phyloP scores from a whole-genome alignment of 1,284 basidiomycete genomes.

The Taiwanofungus camphoratus region DNA sequence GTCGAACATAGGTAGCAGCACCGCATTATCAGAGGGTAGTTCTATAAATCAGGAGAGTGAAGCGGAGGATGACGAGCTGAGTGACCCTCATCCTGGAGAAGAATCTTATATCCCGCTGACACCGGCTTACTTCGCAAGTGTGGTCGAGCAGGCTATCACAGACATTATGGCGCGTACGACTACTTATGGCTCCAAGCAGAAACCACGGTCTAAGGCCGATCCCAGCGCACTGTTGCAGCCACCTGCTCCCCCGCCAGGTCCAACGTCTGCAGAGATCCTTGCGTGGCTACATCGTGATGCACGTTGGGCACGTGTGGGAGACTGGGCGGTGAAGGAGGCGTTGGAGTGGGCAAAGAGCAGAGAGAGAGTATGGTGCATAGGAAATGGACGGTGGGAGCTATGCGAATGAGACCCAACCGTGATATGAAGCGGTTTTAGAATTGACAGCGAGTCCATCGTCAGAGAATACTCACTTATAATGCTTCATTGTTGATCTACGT shows the following conservation, averaged over 20 bases:
- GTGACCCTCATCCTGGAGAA: conserved; percentile 54
- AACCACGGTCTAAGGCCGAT: conserved; percentile 5
- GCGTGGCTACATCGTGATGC: conserved; percentile 45
- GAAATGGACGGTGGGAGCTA: conserved; percentile 34
- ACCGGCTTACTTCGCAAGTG: conserved; percentile 38
- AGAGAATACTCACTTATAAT: no score
- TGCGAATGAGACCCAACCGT: no score
- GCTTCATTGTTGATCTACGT: no score
- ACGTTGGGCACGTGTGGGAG: conserved; percentile 55
- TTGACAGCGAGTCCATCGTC: no score
- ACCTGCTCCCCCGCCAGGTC: conserved; percentile 27
- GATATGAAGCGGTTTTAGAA: no score
- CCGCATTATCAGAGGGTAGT: conserved; percentile 23
- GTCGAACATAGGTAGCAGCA: conserved; percentile 24
- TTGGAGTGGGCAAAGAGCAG: conserved; percentile 40
- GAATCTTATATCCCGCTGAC: conserved; percentile 62
- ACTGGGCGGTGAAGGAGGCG: conserved; percentile 58
- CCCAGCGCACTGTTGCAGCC: conserved; percentile 12
- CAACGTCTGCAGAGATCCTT: conserved; percentile 46
- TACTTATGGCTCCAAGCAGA: conserved; percentile 3
- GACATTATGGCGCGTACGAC: conserved; percentile 25
- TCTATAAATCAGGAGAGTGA: conserved; percentile 24
- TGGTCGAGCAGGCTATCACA: conserved; percentile 42
- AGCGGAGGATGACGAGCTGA: conserved; percentile 41
- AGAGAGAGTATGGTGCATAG: conserved; percentile 42